These are phyloP conservation scores for Durotheca rogersii DNA, from an alignment of 495 filamentous ascomycete species.

Conservation along the genomic window DNA sequence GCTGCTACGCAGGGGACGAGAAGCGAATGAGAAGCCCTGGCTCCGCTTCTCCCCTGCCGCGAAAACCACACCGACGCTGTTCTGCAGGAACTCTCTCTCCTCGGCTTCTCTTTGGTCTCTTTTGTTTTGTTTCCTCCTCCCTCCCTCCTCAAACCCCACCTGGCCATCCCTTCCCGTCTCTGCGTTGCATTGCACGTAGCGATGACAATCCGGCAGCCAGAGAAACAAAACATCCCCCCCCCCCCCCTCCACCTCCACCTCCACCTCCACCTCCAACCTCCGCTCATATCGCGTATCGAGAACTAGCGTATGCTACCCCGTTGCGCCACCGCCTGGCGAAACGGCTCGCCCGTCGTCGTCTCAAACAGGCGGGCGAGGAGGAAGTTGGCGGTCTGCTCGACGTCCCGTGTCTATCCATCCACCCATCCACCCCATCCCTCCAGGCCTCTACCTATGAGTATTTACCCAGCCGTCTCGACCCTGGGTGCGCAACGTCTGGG, in stretches of 20 bases:
- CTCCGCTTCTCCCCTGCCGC: too few species aligned
- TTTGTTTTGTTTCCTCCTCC: neutral
- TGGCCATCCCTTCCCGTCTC: neutral
- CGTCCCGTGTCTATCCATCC: too few species aligned
- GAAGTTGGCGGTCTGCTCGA: conserved; percentile 23
- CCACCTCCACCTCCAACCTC: too few species aligned
- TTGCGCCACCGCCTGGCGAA: conserved; percentile 3
- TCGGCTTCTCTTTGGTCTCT: conserved; percentile 1
- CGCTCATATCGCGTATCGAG: too few species aligned
- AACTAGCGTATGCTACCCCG: neutral
- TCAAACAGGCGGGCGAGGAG: conserved; percentile 10
- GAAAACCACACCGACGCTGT: too few species aligned
- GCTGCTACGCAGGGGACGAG: too few species aligned
- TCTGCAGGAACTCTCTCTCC: too few species aligned
- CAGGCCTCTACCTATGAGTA: neutral
- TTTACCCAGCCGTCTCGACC: conserved; percentile 6
- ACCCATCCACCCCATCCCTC: too few species aligned
- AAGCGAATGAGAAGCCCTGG: too few species aligned
- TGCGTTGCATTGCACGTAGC: neutral
- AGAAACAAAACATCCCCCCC: too few species aligned
- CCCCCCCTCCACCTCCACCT: too few species aligned
- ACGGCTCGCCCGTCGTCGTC: too few species aligned
- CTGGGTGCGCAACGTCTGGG: conserved; percentile 6
- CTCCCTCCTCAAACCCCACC: neutral
- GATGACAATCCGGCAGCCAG: neutral